Evolutionary conservation across 768 basidiomycete species (phyloP).

Genomic region (Bullera alba): DNA sequence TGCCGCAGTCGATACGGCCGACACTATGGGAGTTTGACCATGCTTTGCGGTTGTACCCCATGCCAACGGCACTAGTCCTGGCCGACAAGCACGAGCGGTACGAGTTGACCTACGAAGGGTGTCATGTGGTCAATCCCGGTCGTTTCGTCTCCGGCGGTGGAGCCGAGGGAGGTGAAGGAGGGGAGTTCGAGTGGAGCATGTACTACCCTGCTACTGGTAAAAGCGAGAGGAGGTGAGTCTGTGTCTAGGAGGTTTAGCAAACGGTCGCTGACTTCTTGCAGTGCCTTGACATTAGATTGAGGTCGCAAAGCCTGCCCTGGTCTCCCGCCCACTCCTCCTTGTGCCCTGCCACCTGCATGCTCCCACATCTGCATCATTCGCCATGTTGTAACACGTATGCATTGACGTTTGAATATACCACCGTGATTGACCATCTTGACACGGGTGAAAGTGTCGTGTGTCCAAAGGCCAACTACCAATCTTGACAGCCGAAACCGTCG

Average conservation of each 20-base stretch:
- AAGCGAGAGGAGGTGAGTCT: conserved; percentile 54
- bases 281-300: conserved; percentile 30
- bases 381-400: not conserved
- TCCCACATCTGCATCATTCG: not conserved
- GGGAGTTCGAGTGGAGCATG: conserved; percentile 72
- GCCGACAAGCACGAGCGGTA: conserved; percentile 96
- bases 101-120: conserved; percentile 93
- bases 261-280: not conserved
- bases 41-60: conserved; percentile 80
- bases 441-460: too few relatives aligned
- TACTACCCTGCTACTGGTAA: conserved; percentile 78
- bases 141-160: conserved; percentile 67
- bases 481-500: too few relatives aligned
- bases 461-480: too few relatives aligned
- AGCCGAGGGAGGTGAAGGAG: conserved; percentile 17
- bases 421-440: too few relatives aligned
- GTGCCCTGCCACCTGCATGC: not conserved
- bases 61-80: conserved; percentile 84
- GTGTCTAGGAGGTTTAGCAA: conserved; percentile 39
- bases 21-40: conserved; percentile 87
- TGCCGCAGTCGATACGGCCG: conserved; percentile 77
- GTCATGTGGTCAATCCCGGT: conserved; percentile 98
- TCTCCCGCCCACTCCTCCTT: too few relatives aligned
- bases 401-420: too few relatives aligned
- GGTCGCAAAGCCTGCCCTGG: not conserved